phyloP scores from a whole-genome alignment of 2,329 filamentous ascomycete species.

The Basipetospora chlamydospora region DNA sequence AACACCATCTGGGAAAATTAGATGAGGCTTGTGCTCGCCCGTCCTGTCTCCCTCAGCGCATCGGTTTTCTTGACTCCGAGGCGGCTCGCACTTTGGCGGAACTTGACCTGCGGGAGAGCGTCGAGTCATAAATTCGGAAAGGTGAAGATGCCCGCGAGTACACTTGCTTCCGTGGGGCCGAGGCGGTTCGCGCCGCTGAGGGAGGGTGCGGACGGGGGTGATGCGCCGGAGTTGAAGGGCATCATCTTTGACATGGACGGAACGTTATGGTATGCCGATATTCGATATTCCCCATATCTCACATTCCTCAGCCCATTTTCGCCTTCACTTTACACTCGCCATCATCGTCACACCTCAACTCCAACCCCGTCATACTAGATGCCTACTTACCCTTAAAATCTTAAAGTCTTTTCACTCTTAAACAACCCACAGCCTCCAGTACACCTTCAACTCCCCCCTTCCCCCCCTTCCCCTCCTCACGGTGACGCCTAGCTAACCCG shows the following conservation, averaged over 20 bases:
- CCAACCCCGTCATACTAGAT: too few relatives aligned
- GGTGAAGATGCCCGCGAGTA: too few relatives aligned
- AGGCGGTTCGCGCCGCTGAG: constrained; percentile 44
- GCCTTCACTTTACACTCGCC: too few relatives aligned
- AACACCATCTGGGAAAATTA: not conserved
- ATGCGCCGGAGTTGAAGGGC: constrained; percentile 35
- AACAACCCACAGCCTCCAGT: too few relatives aligned
- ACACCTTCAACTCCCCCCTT: not conserved
- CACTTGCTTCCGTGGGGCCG: constrained; percentile 8
- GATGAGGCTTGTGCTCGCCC: not conserved
- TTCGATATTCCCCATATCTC: too few relatives aligned
- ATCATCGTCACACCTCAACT: too few relatives aligned
- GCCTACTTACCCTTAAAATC: too few relatives aligned
- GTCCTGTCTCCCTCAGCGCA: not conserved
- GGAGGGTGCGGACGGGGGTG: constrained; percentile 16
- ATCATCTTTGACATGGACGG: constrained; percentile 90
- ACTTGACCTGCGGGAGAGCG: not conserved
- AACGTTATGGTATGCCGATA: constrained; percentile 80
- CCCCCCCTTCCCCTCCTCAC: not conserved
- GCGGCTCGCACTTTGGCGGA: not conserved
- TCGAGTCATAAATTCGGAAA: too few relatives aligned
- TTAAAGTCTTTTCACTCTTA: not conserved
- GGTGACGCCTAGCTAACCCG: not conserved
- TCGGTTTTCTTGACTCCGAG: not conserved
- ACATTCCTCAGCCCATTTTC: too few relatives aligned